phyloP scores from a whole-genome alignment of 192 early-diverging fungal species.

The Podila horticola region DNA sequence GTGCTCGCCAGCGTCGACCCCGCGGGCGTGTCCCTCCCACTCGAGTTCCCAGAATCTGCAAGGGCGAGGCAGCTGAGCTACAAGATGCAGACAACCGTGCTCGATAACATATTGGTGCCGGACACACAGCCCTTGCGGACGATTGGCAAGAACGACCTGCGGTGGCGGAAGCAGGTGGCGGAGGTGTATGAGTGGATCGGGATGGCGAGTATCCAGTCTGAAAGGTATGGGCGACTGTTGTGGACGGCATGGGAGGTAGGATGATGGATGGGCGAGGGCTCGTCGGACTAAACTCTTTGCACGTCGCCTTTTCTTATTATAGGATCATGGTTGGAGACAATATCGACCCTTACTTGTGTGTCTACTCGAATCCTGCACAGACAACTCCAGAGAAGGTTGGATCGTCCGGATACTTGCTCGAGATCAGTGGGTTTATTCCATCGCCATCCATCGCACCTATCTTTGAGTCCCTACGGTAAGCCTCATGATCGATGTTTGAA shows the following conservation, averaged over 20 bases:
- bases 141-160: conserved; percentile 35
- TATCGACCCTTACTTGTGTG: conserved; percentile 52
- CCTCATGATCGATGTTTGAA: neutral
- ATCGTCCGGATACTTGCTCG: conserved; percentile 30
- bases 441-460: conserved; percentile 25
- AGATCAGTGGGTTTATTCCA: conserved; percentile 52
- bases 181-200: conserved; percentile 60
- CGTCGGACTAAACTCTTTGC: neutral
- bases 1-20: conserved; percentile 38
- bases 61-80: conserved; percentile 18
- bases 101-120: conserved; percentile 38
- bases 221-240: no score
- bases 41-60: conserved; percentile 38
- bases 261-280: no score
- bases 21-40: conserved; percentile 20
- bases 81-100: conserved; percentile 4
- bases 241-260: no score
- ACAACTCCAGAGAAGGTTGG: neutral
- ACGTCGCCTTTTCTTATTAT: neutral
- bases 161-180: conserved; percentile 37
- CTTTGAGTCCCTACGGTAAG: conserved; percentile 38
- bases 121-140: conserved; percentile 42
- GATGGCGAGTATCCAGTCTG: conserved; percentile 41
- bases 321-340: conserved; percentile 47
- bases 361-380: conserved; percentile 44